These are phyloP conservation scores for Taiozyma onychis DNA, from an alignment of 1,139 yeast genomes.

Conservation along the genomic window DNA sequence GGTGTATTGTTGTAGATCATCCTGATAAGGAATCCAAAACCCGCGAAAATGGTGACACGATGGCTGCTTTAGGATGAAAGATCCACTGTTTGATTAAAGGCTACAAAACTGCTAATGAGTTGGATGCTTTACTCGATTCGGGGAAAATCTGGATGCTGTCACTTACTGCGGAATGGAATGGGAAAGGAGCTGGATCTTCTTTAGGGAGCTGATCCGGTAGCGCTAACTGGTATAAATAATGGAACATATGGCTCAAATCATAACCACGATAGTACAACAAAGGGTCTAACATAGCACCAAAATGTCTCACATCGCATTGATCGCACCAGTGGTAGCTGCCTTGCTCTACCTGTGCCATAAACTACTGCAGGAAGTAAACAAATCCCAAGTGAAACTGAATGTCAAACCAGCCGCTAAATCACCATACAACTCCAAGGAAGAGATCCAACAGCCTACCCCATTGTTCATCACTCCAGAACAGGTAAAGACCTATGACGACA, in stretches of 20 bases:
- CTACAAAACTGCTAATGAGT: not conserved
- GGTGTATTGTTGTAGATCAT: too few relatives aligned
- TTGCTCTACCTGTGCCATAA: not conserved
- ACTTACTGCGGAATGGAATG: not conserved
- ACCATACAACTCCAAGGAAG: constrained; percentile 26
- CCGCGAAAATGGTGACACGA: not conserved
- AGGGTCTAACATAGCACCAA: not conserved
- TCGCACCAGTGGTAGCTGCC: not conserved
- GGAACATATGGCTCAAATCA: not conserved
- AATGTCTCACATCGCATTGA: not conserved
- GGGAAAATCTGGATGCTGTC: not conserved
- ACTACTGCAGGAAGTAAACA: not conserved
- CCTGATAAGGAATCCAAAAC: not conserved
- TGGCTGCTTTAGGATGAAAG: not conserved
- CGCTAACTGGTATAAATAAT: not conserved
- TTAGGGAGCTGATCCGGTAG: not conserved
- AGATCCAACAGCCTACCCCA: constrained; percentile 52
- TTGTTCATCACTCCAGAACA: constrained; percentile 62
- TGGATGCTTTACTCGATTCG: not conserved
- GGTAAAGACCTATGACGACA: constrained; percentile 57
- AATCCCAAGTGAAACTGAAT: not conserved
- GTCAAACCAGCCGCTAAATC: constrained; percentile 12
- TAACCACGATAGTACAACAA: not conserved
- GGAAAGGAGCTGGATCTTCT: not conserved
- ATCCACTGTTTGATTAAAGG: not conserved